Conservation (phyloP, 495 filamentous ascomycete genomes). For the Glarea lozoyensis region DNA sequence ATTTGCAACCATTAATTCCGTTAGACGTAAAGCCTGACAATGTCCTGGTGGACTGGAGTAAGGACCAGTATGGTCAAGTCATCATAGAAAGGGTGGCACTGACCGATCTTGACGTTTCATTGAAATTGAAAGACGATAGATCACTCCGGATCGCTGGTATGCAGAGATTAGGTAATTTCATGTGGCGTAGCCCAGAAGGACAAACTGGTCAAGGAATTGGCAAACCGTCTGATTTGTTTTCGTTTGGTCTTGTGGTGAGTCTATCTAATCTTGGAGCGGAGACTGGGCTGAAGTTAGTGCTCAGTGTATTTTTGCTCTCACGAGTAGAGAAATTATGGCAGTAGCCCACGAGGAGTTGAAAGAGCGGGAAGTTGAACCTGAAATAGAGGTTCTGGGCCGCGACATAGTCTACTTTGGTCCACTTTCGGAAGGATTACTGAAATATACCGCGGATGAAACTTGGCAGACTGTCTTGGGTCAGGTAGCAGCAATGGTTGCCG, state of each 20-base stretch:
- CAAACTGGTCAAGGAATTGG: conserved; percentile 1
- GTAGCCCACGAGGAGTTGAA: neutral
- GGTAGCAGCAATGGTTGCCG: neutral
- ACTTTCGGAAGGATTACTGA: neutral
- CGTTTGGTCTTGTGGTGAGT: conserved; percentile 2
- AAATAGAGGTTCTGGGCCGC: conserved; percentile 1
- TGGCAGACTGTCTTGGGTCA: conserved; percentile 1
- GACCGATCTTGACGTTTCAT: neutral
- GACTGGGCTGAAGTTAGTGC: neutral
- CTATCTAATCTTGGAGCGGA: neutral
- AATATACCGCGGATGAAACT: conserved; percentile 1
- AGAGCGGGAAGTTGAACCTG: conserved; percentile 1
- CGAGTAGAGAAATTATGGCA: conserved; percentile 1
- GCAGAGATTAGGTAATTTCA: conserved; percentile 1
- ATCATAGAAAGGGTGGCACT: neutral
- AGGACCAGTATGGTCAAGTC: neutral
- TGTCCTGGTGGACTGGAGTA: conserved; percentile 1
- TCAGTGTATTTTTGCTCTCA: conserved; percentile 1
- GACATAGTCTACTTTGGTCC: conserved; percentile 1
- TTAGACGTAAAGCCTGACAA: conserved; percentile 1
- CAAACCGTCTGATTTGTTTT: conserved; percentile 1
- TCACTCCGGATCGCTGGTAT: neutral
- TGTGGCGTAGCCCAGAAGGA: conserved; percentile 2
- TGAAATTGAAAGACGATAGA: conserved; percentile 1
- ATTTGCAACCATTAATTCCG: too few relatives aligned